Conservation (phyloP, 2,329 filamentous ascomycete genomes). For the Zopfia rhizophila region DNA sequence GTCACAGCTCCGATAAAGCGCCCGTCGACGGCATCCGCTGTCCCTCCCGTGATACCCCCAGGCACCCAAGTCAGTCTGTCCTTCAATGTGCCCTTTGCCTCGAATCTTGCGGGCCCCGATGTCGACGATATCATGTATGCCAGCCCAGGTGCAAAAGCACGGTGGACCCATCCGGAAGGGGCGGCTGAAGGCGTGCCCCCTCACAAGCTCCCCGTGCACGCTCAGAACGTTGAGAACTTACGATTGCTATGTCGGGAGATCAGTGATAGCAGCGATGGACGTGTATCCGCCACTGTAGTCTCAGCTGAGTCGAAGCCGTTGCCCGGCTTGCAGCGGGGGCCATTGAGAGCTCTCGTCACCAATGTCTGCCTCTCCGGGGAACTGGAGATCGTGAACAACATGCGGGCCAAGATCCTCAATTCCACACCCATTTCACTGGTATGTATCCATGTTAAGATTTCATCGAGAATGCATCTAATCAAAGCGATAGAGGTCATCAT, state of each 20-base stretch:
- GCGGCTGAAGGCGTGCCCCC: slow-evolving; percentile 85
- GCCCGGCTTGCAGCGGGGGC: slow-evolving; percentile 62
- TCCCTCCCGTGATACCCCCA: slow-evolving; percentile 73
- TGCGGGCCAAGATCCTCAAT: slow-evolving; percentile 87
- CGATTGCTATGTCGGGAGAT: slow-evolving; percentile 84
- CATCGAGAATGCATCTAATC: slow-evolving; percentile 25
- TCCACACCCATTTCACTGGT: slow-evolving; percentile 93
- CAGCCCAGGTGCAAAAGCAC: slow-evolving; percentile 83
- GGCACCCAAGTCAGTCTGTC: slow-evolving; percentile 88
- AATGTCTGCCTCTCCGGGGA: slow-evolving; percentile 93
- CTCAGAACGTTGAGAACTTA: slow-evolving; percentile 83
- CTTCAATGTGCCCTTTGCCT: slow-evolving; percentile 97
- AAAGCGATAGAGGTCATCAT: slow-evolving; percentile 79
- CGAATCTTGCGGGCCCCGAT: slow-evolving; percentile 89
- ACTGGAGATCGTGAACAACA: slow-evolving; percentile 87
- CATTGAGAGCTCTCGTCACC: slow-evolving; percentile 67
- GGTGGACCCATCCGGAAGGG: slow-evolving; percentile 93
- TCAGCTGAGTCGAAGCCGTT: slow-evolving; percentile 78
- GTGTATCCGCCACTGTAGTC: slow-evolving; percentile 84
- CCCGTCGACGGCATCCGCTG: slow-evolving; percentile 57
- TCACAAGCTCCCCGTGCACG: slow-evolving; percentile 91
- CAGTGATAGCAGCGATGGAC: slow-evolving; percentile 69
- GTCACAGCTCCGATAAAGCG: slow-evolving; percentile 66
- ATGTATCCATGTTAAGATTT: slow-evolving; percentile 55
- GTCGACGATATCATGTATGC: slow-evolving; percentile 95